Conservation (phyloP, 2,329 filamentous ascomycete genomes). For the Fusarium paranaense region DNA sequence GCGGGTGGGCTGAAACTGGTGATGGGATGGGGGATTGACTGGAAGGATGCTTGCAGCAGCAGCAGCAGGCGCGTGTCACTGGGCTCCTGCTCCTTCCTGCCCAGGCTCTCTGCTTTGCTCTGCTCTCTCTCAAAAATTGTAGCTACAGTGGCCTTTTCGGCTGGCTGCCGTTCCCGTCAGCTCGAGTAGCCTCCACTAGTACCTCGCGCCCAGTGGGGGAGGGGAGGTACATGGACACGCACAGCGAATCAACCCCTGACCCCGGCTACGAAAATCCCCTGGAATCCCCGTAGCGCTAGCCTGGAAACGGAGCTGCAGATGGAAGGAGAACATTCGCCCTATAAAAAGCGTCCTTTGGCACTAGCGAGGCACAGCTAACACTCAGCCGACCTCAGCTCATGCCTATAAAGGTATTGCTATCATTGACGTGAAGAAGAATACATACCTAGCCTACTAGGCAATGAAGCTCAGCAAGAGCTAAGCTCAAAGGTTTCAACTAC, state of each 20-base stretch:
- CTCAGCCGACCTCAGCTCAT: conserved; percentile 28
- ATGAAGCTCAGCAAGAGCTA: not conserved
- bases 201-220: not conserved
- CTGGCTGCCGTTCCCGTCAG: conserved; percentile 26
- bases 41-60: conserved; percentile 25
- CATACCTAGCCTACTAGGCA: not conserved
- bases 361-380: conserved; percentile 18
- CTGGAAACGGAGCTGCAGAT: conserved; percentile 29
- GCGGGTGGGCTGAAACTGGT: conserved; percentile 30
- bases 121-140: conserved; percentile 43
- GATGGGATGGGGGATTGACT: conserved; percentile 6
- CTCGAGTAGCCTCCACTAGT: not conserved
- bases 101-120: not conserved
- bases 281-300: conserved; percentile 27
- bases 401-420: conserved; percentile 10
- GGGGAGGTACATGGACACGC: not conserved
- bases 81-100: not conserved
- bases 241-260: conserved; percentile 38
- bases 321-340: conserved; percentile 17
- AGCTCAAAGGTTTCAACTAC: not conserved
- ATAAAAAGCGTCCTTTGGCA: conserved; percentile 21
- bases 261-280: conserved; percentile 36
- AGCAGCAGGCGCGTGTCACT: conserved; percentile 29
- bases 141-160: conserved; percentile 55
- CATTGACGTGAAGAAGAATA: not conserved